Evolutionary conservation across 139 green algal genomes (phyloP).

Genomic region (Ulvella scutata): DNA sequence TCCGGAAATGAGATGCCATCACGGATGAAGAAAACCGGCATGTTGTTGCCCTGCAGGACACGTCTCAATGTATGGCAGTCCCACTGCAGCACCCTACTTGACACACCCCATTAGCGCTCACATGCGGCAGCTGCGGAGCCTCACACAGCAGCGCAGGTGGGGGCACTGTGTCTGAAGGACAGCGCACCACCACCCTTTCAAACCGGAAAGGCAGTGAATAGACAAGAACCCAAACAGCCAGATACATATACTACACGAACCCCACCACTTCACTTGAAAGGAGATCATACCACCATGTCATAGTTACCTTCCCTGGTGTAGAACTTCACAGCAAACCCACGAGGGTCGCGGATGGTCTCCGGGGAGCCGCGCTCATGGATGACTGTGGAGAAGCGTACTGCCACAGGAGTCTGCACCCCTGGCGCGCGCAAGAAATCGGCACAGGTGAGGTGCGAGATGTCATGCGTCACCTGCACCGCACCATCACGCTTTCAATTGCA

Average conservation of each 20-base stretch:
- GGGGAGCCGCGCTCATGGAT: slow-evolving; percentile 60
- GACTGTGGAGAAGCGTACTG: slow-evolving; percentile 85
- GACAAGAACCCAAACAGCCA: too few relatives aligned
- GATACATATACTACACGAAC: too few relatives aligned
- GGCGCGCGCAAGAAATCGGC: slow-evolving; percentile 87
- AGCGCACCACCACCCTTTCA: too few relatives aligned
- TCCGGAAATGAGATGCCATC: slow-evolving; percentile 96
- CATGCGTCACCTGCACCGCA: slow-evolving; percentile 71
- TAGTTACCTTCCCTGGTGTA: slow-evolving; percentile 90
- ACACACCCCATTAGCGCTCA: slow-evolving; percentile 2
- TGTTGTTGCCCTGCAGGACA: slow-evolving; percentile 96
- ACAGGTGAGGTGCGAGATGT: slow-evolving; percentile 82
- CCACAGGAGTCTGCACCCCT: slow-evolving; percentile 85
- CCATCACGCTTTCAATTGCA: background rate
- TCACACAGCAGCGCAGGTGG: too few relatives aligned
- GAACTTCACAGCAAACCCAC: slow-evolving; percentile 95
- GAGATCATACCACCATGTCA: slow-evolving; percentile 57
- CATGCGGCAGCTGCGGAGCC: background rate
- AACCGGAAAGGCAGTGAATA: too few relatives aligned
- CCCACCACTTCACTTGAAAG: too few relatives aligned
- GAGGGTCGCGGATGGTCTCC: slow-evolving; percentile 83
- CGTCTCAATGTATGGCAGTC: slow-evolving; percentile 24
- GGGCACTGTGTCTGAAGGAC: too few relatives aligned
- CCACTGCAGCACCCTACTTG: slow-evolving; percentile 3
- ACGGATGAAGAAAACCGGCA: slow-evolving; percentile 83